Base-by-base conservation (phyloP, 805 yeast species). In the Pichia cephalocereana region DNA sequence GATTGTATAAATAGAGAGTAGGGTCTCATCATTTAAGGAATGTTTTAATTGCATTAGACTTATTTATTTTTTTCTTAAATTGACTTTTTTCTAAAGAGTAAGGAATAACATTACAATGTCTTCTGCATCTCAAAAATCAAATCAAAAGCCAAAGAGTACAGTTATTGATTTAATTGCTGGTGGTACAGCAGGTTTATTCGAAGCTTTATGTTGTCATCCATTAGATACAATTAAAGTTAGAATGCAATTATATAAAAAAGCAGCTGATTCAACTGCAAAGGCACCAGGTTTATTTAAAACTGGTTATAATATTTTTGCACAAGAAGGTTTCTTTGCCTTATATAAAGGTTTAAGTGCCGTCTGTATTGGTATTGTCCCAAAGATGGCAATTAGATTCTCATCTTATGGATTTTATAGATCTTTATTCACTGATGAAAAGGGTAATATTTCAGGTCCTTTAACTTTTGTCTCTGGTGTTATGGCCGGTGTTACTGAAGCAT, bases 191-290 rank as follows among this genome's bases (percentile, higher is more conserved):
- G 99, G 99, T 50, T 73, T 91, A 52, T 87, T 90, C 63, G 99
- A 91, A 73, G 99, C 98, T n/a, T 74, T 93, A 54, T 82, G 91
- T 66, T 91, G 99, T 66, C 99, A 91, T 67, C 98, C 98, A n/a
- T 76, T 91, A 58, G 99, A 91, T 65, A 91, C 99, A 39, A 86
- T 91, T 65, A 91, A 91, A 69, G 99, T 91, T 53, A 80, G 98
- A 63, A 91, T 91, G 98, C 98, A 91, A 68, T 76, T 91, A 59
- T 83, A 84, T 64, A 79, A 79, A 61, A 83, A 82, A 62, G 79
- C 83, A n/a, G 74, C 76, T 43, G 32, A 45, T 12, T 50, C 49
- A 8, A 67, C 67, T 14, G 60, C 65, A 36, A 86, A 83, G 63
- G 82, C 89, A 19, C 93, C 95, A 4, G 97, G 98, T 0, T 88